Evolutionary conservation across 768 basidiomycete genomes (phyloP).

Genomic region (Trichaptum fuscoviolaceum): DNA sequence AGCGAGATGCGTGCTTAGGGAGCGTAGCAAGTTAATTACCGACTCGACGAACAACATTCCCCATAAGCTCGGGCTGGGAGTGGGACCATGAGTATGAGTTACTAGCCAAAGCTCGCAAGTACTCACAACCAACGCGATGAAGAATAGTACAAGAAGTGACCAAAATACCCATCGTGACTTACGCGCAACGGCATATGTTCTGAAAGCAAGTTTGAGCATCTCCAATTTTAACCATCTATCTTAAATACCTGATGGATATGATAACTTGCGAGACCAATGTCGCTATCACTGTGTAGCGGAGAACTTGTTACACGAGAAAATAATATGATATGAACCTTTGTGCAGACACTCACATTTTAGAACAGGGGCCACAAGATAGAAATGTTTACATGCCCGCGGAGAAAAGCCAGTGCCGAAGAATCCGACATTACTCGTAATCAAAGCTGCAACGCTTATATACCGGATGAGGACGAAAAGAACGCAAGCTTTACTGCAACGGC

Average conservation of each 20-base stretch:
- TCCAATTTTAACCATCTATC: not conserved
- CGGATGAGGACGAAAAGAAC: conserved; percentile 14
- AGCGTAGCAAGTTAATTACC: not conserved
- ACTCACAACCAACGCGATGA: conserved; percentile 8
- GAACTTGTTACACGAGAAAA: not conserved
- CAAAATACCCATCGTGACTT: conserved; percentile 6
- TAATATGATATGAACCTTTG: not conserved
- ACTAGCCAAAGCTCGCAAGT: too few relatives aligned
- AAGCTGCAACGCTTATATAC: conserved; percentile 10
- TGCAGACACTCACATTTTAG: conserved; percentile 10
- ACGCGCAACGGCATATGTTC: conserved; percentile 11
- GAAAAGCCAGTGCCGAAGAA: conserved; percentile 10
- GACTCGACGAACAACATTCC: conserved; percentile 8
- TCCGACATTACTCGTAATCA: conserved; percentile 9
- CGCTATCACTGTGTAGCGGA: conserved; percentile 5
- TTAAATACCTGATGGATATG: not conserved
- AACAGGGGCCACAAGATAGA: conserved; percentile 9
- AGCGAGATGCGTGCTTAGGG: too few relatives aligned
- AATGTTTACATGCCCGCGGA: conserved; percentile 8
- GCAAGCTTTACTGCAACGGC: conserved; percentile 6
- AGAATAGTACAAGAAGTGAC: conserved; percentile 6
- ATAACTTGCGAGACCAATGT: conserved; percentile 12
- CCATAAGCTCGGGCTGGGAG: conserved; percentile 7
- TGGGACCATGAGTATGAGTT: not conserved
- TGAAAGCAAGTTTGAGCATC: not conserved